Evolutionary conservation across 2,329 filamentous ascomycete genomes (phyloP).

Genomic region (Biscogniauxia sp.): DNA sequence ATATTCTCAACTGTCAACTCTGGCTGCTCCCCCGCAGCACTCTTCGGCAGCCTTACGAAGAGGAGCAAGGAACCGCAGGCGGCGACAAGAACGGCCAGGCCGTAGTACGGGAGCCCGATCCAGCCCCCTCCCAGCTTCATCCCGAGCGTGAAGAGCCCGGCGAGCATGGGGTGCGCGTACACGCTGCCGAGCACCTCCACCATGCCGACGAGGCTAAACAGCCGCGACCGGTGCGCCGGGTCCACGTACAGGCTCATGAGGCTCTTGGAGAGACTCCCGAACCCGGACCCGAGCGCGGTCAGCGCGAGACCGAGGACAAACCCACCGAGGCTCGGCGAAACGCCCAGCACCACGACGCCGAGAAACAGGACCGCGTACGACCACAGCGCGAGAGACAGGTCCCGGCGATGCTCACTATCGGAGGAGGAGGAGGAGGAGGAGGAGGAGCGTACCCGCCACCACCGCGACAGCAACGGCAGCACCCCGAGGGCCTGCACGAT

Average conservation of each 20-base stretch:
- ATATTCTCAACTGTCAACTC: constrained; percentile 2
- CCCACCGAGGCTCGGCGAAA: constrained; percentile 11
- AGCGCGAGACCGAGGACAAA: constrained; percentile 27
- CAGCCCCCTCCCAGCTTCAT: constrained; percentile 27
- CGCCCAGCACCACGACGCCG: constrained; percentile 8
- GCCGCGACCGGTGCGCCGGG: constrained; percentile 28
- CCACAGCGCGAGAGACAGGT: constrained; percentile 27
- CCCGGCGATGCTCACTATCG: constrained; percentile 27
- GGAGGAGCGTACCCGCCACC: not conserved
- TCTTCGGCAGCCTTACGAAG: constrained; percentile 24
- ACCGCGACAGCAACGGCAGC: constrained; percentile 25
- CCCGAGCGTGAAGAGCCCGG: constrained; percentile 31
- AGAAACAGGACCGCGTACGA: constrained; percentile 25
- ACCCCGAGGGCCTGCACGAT: constrained; percentile 27
- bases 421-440: constrained; percentile 15
- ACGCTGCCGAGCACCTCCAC: constrained; percentile 30
- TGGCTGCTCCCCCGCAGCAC: not conserved
- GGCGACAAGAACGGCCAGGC: constrained; percentile 20
- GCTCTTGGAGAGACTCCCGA: constrained; percentile 26
- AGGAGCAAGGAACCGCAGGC: constrained; percentile 16
- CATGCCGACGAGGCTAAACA: constrained; percentile 33
- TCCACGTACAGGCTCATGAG: constrained; percentile 32
- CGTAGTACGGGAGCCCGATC: constrained; percentile 33
- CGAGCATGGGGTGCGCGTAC: constrained; percentile 30
- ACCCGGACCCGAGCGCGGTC: constrained; percentile 30